These are phyloP conservation scores for Canariomyces notabilis DNA, from an alignment of 2,329 filamentous ascomycete genomes.

Conservation along the genomic window DNA sequence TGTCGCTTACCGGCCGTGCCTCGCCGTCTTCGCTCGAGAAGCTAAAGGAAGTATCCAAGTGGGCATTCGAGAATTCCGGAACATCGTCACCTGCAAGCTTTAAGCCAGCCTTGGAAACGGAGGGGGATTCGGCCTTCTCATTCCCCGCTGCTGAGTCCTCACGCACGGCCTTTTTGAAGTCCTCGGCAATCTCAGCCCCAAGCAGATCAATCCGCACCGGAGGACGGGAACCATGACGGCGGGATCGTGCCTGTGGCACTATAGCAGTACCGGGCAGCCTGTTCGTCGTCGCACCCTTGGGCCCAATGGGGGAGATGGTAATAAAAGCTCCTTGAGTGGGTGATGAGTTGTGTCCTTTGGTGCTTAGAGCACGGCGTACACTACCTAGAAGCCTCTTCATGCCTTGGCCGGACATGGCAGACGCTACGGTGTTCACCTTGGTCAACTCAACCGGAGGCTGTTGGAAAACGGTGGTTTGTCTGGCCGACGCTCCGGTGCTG, in stretches of 20 bases:
- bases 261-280: conserved; percentile 55
- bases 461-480: conserved; percentile 51
- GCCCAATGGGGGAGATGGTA: conserved; percentile 45
- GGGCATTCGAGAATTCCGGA: conserved; percentile 40
- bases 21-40: conserved; percentile 28
- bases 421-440: conserved; percentile 44
- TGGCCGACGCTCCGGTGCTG: conserved; percentile 41
- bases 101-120: conserved; percentile 22
- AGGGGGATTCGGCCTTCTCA: conserved; percentile 27
- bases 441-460: conserved; percentile 32
- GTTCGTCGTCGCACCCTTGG: conserved; percentile 51
- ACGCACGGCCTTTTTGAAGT: conserved; percentile 70
- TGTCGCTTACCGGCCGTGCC: conserved; percentile 46
- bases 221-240: conserved; percentile 40
- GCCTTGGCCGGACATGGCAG: conserved; percentile 63
- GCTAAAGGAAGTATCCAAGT: conserved; percentile 41
- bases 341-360: conserved; percentile 41
- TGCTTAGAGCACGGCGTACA: conserved; percentile 76
- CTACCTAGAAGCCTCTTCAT: conserved; percentile 85
- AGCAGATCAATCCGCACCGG: conserved; percentile 74
- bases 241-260: conserved; percentile 50
- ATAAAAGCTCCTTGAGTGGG: conserved; percentile 44
- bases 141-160: conserved; percentile 52
- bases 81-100: conserved; percentile 30
- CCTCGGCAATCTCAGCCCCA: conserved; percentile 70